These are phyloP conservation scores for Microcyclosporella mali DNA, from an alignment of 2,329 filamentous ascomycete species.

Conservation along the genomic window DNA sequence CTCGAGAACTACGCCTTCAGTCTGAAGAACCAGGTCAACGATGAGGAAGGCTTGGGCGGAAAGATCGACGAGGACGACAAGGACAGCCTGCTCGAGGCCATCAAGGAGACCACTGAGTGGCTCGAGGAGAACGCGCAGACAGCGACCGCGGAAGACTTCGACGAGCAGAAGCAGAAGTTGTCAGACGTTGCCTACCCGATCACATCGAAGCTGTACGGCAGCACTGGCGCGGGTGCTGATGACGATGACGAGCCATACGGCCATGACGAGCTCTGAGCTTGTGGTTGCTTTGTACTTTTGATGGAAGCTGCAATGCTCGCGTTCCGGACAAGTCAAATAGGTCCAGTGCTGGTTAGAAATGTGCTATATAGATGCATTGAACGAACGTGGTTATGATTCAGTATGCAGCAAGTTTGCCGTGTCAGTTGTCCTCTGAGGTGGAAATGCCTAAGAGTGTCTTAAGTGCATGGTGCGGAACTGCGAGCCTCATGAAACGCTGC, in stretches of 20 bases:
- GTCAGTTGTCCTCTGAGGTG: too few relatives aligned
- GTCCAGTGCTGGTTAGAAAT: slow-evolving; percentile 6
- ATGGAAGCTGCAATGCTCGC: slow-evolving; percentile 11
- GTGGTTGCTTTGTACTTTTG: slow-evolving; percentile 1
- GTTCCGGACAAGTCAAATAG: slow-evolving; percentile 6
- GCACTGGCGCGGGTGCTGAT: slow-evolving; percentile 53
- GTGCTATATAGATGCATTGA: slow-evolving; percentile 18
- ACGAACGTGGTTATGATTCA: slow-evolving; percentile 1
- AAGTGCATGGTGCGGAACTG: too few relatives aligned
- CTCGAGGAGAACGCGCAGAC: slow-evolving; percentile 87
- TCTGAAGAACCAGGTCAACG: slow-evolving; percentile 98
- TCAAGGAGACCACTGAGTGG: slow-evolving; percentile 97
- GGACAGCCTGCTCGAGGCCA: slow-evolving; percentile 87
- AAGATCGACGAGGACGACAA: slow-evolving; percentile 99
- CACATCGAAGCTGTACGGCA: slow-evolving; percentile 89
- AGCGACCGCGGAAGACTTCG: slow-evolving; percentile 87
- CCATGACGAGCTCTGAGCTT: slow-evolving; percentile 45
- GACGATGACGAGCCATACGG: slow-evolving; percentile 58
- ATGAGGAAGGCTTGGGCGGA: slow-evolving; percentile 91
- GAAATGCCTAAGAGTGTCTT: too few relatives aligned
- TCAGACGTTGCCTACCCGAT: slow-evolving; percentile 96
- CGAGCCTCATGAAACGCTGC: too few relatives aligned
- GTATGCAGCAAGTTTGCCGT: too few relatives aligned
- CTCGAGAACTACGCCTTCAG: slow-evolving; percentile 99
- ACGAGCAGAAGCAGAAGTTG: slow-evolving; percentile 99